phyloP scores from a whole-genome alignment of 2,329 filamentous ascomycete genomes.

The Rhinocladiella similis region DNA sequence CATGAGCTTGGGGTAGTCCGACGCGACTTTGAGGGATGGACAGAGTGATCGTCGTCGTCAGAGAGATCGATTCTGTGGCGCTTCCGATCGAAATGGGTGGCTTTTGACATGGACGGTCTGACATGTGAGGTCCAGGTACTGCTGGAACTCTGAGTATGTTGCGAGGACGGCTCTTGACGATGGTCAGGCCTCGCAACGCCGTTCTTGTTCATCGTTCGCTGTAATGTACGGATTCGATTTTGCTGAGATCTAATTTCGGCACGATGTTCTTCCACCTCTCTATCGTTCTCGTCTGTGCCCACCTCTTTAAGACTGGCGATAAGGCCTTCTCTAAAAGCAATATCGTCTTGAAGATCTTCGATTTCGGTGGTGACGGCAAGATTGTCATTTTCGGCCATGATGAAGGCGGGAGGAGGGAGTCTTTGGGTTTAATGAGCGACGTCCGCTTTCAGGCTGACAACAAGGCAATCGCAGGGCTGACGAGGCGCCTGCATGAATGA shows the following conservation, averaged over 20 bases:
- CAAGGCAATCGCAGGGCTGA: not conserved
- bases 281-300: slow-evolving; percentile 9
- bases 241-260: slow-evolving; percentile 10
- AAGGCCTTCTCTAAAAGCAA: slow-evolving; percentile 22
- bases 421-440: not conserved
- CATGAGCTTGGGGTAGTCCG: slow-evolving; percentile 24
- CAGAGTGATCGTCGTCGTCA: slow-evolving; percentile 5
- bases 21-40: slow-evolving; percentile 24
- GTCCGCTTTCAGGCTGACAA: not conserved
- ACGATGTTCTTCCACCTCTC: slow-evolving; percentile 10
- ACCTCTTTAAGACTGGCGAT: slow-evolving; percentile 18
- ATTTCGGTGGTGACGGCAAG: slow-evolving; percentile 8
- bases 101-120: slow-evolving; percentile 6
- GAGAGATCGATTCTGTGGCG: slow-evolving; percentile 20
- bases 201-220: not conserved
- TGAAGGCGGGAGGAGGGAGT: not conserved
- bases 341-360: slow-evolving; percentile 24
- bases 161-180: not conserved
- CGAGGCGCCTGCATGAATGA: not conserved
- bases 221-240: slow-evolving; percentile 13
- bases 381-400: slow-evolving; percentile 15
- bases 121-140: not conserved
- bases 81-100: slow-evolving; percentile 22
- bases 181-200: too few species aligned
- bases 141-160: too few species aligned